Base-by-base conservation (phyloP, 202 grass and related monocot species). In the Saccharum hybrid region DNA sequence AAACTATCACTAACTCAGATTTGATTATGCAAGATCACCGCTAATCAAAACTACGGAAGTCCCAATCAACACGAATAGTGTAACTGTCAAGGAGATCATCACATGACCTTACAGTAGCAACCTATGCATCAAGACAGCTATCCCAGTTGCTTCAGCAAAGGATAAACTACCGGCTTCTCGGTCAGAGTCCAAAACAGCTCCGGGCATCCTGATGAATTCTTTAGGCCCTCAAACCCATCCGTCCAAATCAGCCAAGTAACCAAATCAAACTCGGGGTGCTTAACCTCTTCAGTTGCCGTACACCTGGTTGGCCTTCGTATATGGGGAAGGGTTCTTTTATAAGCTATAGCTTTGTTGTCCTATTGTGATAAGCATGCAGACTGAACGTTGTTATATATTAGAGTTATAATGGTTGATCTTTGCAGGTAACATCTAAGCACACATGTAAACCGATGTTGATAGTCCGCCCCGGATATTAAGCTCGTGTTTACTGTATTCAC, bases 281-380 rank as follows among this genome's bases (percentile, higher is more conserved):
- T 3, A 49, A 70, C 30, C 10, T 48, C n/a, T 63, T 10, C 4
- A 10, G 65, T 43, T 7, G 69, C 75, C 75, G 80, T 76, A 66
- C 81, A 90, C 75, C 45, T 90, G 64, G 70, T 70, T 77, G 88
- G 69, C 10, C 7, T 4, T 10, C 16, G 22, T 57, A 21, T 56
- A 66, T 48, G 22, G 66, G 39, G 49, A 88, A 42, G 18, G 31
- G 16, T 64, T 64, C 5, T 62, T 22, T 4, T 43, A 64, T 83
- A 90, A 87, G 75, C 80, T 66, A 86, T 87, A 68, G 75, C 80
- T 57, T 41, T 66, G 14, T 84, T 90, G 75, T 80, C 84, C n/a
- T 76, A 56, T 33, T 28, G 15, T 56, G 80, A 81, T 84, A 90
- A 90, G 80, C 80, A 65, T 13, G 33, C 18, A n/a, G 57, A 2